A percentile compares a stretch with the other conserved stretches of the same genome.
Evolutionary conservation across 352 stramenopile genomes (phyloP).

Genomic region (Phytophthora nicotianae): DNA sequence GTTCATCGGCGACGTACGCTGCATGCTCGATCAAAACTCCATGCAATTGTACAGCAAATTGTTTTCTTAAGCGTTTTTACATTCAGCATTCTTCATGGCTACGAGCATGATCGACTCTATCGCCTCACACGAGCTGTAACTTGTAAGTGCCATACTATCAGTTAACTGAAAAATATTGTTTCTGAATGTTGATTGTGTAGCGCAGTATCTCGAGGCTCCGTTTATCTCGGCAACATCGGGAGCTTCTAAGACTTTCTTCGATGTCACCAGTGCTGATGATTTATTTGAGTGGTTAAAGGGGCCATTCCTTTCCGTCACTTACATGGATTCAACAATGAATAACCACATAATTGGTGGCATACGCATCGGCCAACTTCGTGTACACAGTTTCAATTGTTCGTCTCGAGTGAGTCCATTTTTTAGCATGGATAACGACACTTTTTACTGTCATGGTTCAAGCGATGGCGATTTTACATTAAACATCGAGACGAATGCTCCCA

Average conservation of each 20-base stretch:
- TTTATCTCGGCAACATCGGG: slow-evolving; percentile 15
- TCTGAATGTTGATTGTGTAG: slow-evolving; percentile 10
- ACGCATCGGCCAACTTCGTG: slow-evolving; percentile 54
- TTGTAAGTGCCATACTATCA: slow-evolving; percentile 26
- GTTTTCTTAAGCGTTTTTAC: slow-evolving; percentile 55
- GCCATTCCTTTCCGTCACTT: slow-evolving; percentile 16
- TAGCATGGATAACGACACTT: slow-evolving; percentile 1
- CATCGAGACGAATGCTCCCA: slow-evolving; percentile 10
- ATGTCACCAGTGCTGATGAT: slow-evolving; percentile 13
- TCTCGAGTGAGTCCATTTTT: slow-evolving; percentile 40
- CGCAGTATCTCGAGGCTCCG: slow-evolving; percentile 19
- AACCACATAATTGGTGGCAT: slow-evolving; percentile 49
- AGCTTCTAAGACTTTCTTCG: slow-evolving; percentile 15
- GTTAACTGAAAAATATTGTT: background rate
- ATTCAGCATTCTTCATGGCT: slow-evolving; percentile 34
- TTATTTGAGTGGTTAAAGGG: slow-evolving; percentile 23
- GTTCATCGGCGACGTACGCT: slow-evolving; percentile 35
- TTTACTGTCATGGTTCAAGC: slow-evolving; percentile 19
- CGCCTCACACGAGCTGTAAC: slow-evolving; percentile 39
- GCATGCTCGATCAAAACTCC: slow-evolving; percentile 52
- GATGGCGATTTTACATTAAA: slow-evolving; percentile 22
- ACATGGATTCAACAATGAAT: slow-evolving; percentile 25
- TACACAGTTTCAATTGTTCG: slow-evolving; percentile 40
- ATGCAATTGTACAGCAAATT: slow-evolving; percentile 50
- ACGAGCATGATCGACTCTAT: slow-evolving; percentile 39